Base-by-base conservation (phyloP, 495 filamentous ascomycete genomes). In the Penicillium dipodomyicola region DNA sequence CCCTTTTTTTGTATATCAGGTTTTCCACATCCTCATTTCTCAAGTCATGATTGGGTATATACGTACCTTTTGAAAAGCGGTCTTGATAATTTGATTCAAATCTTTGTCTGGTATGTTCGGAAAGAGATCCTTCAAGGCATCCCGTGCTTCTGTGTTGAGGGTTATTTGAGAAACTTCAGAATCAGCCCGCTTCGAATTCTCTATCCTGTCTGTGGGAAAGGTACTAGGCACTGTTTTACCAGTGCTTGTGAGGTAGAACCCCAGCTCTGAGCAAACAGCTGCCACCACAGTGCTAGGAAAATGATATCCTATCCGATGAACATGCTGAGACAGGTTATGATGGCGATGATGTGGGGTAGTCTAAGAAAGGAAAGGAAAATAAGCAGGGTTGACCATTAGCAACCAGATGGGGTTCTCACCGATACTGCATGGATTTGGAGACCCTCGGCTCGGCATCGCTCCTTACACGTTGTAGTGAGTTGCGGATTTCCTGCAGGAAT, bases 71-170 rank as follows among this genome's bases (percentile, higher is more conserved):
- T 89, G 82, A 69, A 95, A 97, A n/a, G 92, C 84, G 57, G 85
- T 89, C 30, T 83, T 77, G 40, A 96, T 84, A 49, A 97, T 90
- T 61, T 83, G 75, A 52, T 84, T 77, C n/a, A 91, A 72, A 69
- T 95, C 91, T 33, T 81, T 80, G 42, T 88, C 75, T 1, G 92
- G 92, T 57, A 97, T 93, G 50, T 89, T 85, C 1, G 92, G 92
- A 65, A 96, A 96, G 10, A 95, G 74, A 62, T 97, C 92, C 55
- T 77, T 80, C 29, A 97, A 82, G 0, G 88, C 85, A 22, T 82
- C 83, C 67, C 86, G 78, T 54, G 90, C 88, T 67, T 92, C 86
- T 30, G 78, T 81, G 61, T 89, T 85, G 57, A 91, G 85, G 37
- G 84, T 84, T 17, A 77, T 77, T 65, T 89, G 89, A 55, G 71